phyloP scores from a whole-genome alignment of 2,329 filamentous ascomycete species.

The Thielaviopsis populi region DNA sequence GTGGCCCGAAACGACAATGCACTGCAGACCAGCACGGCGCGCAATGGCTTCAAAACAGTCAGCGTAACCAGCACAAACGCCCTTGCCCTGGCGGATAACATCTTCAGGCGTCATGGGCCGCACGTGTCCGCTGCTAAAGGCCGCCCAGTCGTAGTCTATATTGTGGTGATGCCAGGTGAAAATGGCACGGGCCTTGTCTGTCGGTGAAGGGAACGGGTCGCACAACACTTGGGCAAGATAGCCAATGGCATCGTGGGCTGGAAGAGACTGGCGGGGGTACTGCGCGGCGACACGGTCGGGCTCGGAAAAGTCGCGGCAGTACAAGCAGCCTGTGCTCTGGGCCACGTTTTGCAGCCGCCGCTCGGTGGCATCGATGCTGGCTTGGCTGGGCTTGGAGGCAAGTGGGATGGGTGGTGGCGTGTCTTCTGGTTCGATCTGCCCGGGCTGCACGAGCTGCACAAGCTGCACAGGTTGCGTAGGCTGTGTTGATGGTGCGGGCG shows the following conservation, averaged over 20 bases:
- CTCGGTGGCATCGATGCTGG: slow-evolving; percentile 23
- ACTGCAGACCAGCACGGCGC: slow-evolving; percentile 62
- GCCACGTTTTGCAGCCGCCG: slow-evolving; percentile 29
- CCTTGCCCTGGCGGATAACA: slow-evolving; percentile 61
- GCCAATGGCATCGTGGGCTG: slow-evolving; percentile 46
- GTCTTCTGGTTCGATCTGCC: slow-evolving; percentile 20
- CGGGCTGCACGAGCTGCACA: neutral
- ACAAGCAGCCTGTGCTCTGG: slow-evolving; percentile 44
- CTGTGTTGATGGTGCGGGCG: slow-evolving; percentile 23
- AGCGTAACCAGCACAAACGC: slow-evolving; percentile 87
- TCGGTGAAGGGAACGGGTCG: slow-evolving; percentile 59
- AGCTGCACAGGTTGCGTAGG: neutral
- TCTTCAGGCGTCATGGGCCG: slow-evolving; percentile 52
- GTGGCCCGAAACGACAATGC: slow-evolving; percentile 58
- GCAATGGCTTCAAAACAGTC: slow-evolving; percentile 68
- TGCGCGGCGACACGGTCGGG: slow-evolving; percentile 65
- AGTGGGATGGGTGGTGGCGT: slow-evolving; percentile 38
- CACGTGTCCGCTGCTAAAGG: slow-evolving; percentile 61
- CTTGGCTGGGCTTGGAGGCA: slow-evolving; percentile 35
- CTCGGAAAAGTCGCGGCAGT: slow-evolving; percentile 75
- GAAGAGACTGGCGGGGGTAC: slow-evolving; percentile 58
- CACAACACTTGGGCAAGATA: slow-evolving; percentile 71
- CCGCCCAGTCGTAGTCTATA: slow-evolving; percentile 64
- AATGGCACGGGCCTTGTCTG: slow-evolving; percentile 83
- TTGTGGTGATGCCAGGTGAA: slow-evolving; percentile 97